A percentile compares a stretch with the other conserved stretches of the same genome.
These are phyloP conservation scores for Linnemannia zychae DNA, from an alignment of 192 early-diverging fungal species.

Conservation along the genomic window DNA sequence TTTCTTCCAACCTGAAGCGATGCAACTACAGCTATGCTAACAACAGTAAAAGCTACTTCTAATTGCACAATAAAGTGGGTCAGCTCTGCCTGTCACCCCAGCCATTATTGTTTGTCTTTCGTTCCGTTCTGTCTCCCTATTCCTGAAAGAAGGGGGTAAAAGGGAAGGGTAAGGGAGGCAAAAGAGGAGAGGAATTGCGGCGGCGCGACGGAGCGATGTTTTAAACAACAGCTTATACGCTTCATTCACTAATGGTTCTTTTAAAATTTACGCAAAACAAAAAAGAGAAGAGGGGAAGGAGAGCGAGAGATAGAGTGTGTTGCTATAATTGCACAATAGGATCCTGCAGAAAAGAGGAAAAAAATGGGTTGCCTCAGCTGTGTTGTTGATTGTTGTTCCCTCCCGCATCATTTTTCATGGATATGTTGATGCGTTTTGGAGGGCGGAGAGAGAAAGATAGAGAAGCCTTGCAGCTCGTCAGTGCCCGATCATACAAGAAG, in stretches of 20 bases:
- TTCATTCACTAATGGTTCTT: too few relatives aligned
- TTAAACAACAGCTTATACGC: background rate
- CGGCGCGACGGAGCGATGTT: background rate
- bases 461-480: too few relatives aligned
- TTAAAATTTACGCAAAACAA: background rate
- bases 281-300: background rate
- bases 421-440: too few relatives aligned
- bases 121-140: background rate
- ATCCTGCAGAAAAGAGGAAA: background rate
- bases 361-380: conserved; percentile 1
- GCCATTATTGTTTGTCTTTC: too few relatives aligned
- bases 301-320: background rate
- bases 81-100: background rate
- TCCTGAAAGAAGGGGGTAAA: background rate
- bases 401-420: background rate
- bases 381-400: conserved; percentile 5
- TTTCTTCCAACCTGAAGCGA: background rate
- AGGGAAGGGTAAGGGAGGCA: background rate
- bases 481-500: too few relatives aligned
- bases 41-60: background rate
- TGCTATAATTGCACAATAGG: background rate
- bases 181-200: background rate
- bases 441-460: too few relatives aligned
- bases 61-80: background rate
- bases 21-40: background rate